Percentiles rank a stretch among this genome's conserved stretches.
Evolutionary conservation across 2,329 filamentous ascomycete genomes (phyloP).

Genomic region (Macrophomina tecta): DNA sequence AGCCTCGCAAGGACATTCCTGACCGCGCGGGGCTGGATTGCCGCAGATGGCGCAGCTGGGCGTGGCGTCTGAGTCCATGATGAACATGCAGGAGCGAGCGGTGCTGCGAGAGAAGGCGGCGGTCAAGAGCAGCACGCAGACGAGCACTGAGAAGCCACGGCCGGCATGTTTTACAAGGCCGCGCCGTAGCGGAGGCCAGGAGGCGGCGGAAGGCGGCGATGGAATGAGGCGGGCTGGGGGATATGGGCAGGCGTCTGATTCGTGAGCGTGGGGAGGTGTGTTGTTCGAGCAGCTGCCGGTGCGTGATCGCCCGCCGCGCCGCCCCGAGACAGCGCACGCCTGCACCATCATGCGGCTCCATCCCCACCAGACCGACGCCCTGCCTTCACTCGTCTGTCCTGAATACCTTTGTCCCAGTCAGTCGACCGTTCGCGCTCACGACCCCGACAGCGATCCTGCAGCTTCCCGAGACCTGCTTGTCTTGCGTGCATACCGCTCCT

Average conservation of each 20-base stretch:
- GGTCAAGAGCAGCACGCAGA: not conserved
- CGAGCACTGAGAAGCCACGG: not conserved
- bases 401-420: not conserved
- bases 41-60: slow-evolving; percentile 50
- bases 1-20: slow-evolving; percentile 48
- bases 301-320: slow-evolving; percentile 8
- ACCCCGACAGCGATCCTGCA: not conserved
- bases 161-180: slow-evolving; percentile 5
- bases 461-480: too few relatives aligned
- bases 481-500: too few relatives aligned
- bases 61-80: slow-evolving; percentile 41
- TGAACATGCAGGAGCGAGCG: not conserved
- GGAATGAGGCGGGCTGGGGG: not conserved
- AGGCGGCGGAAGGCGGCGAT: slow-evolving; percentile 1
- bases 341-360: slow-evolving; percentile 17
- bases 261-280: slow-evolving; percentile 18
- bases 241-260: slow-evolving; percentile 10
- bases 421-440: not conserved
- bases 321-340: slow-evolving; percentile 14
- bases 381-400: not conserved
- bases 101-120: not conserved
- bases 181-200: slow-evolving; percentile 7
- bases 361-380: not conserved
- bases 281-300: slow-evolving; percentile 18
- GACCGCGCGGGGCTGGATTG: slow-evolving; percentile 41